Base-by-base conservation (phyloP, 1,139 yeast genomes). In the Debaryomycetaceae sp. region DNA sequence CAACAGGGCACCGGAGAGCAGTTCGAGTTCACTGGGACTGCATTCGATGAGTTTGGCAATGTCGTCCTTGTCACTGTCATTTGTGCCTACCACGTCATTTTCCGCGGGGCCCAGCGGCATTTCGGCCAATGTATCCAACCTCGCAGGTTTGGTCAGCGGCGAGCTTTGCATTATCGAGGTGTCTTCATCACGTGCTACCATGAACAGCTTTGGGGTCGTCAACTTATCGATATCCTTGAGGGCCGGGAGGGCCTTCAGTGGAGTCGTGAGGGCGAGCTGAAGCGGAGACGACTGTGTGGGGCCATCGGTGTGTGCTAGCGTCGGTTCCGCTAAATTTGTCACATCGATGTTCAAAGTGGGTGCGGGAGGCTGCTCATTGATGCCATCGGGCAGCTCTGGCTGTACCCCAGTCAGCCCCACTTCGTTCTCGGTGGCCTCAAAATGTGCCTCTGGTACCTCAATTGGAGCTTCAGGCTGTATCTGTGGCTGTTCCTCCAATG, bases 221-320 rank as follows among this genome's bases (percentile, higher is more conserved):
- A 67, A 65, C 10, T 49, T 46, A 29, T 66, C 73, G 14, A 65
- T 64, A 32, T 66, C 72, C 44, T 66, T 67, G 20, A 66, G 46
- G 5, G 72, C 60, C 3, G 72, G 72, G 18, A 67, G 49, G 12
- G 57, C 48, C 39, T 66, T 66, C 49, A 61, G 62, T 1, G 72
- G 72, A 7, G 72, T 65, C n/a, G 36, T 33, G 22, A 33, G 18
- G 9, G 66, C 53, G 36, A 60, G 61, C 25, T 49, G 56, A 30
- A 45, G 46, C 14, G 41, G 36, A 23, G 26, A 36, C 21, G 25
- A 26, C 14, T 5, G 21, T 11, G 24, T 20, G 12, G 18, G 16
- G 17, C 31, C n/a, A n/a, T n/a, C n/a, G n/a, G n/a, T n/a, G n/a
- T n/a, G n/a, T n/a, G n/a, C n/a, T n/a, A n/a, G 22, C 29, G n/a